Evolutionary conservation across 768 basidiomycete genomes (phyloP).

Genomic region (Leccinum ochraceum): DNA sequence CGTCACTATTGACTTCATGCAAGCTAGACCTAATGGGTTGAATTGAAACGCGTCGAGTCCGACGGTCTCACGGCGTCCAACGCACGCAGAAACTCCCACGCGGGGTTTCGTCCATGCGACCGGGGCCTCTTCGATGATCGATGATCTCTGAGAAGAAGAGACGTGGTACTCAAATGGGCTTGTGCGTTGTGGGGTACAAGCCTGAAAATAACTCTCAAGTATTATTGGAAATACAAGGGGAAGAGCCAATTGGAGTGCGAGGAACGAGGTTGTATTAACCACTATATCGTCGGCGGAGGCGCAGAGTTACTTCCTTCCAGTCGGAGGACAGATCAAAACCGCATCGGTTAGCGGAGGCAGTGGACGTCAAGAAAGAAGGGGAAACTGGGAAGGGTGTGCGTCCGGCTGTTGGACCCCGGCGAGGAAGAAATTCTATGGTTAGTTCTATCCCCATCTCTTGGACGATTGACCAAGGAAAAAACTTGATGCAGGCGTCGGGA

Average conservation of each 20-base stretch:
- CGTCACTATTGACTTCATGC: not conserved
- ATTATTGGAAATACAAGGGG: not conserved
- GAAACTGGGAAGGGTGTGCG: not conserved
- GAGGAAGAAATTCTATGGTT: not conserved
- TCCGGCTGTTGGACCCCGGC: not conserved
- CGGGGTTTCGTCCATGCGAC: not conserved
- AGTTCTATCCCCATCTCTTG: not conserved
- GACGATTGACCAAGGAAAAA: not conserved
- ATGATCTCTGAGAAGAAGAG: not conserved
- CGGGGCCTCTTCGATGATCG: not conserved
- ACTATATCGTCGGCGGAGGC: not conserved
- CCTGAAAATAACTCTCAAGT: not conserved
- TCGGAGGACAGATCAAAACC: not conserved
- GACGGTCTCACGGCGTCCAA: not conserved
- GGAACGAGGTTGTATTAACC: too few species aligned
- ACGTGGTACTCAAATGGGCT: not conserved
- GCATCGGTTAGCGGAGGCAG: not conserved
- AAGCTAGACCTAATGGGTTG: conserved; percentile 8
- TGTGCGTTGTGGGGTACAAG: not conserved
- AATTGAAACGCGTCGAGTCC: conserved; percentile 12
- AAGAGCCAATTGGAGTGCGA: not conserved
- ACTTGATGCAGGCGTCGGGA: not conserved
- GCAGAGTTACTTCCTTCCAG: not conserved
- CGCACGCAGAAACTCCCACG: not conserved
- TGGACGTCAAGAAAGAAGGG: not conserved